Conservation (phyloP, 1,139 yeast species). For the Candida pseudocylindracea region DNA sequence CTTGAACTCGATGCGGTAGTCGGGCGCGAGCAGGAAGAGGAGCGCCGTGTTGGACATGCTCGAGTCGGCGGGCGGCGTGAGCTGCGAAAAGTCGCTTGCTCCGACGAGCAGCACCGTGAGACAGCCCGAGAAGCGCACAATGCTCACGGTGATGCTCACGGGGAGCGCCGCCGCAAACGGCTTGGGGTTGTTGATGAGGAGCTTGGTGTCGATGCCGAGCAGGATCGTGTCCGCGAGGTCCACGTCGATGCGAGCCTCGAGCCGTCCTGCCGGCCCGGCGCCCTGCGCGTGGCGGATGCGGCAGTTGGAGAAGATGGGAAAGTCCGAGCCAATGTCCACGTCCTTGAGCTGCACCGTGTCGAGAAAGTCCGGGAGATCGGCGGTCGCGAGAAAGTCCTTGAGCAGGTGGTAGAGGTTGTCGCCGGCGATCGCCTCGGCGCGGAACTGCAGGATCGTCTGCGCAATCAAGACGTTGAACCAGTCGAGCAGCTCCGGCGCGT, state of each 20-base stretch:
- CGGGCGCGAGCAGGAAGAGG: constrained; percentile 80
- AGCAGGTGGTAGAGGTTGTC: constrained; percentile 71
- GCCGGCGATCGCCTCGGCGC: constrained; percentile 66
- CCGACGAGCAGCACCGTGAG: constrained; percentile 57
- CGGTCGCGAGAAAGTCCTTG: constrained; percentile 25
- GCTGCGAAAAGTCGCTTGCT: constrained; percentile 12
- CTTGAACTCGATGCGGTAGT: constrained; percentile 69
- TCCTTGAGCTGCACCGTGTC: constrained; percentile 68
- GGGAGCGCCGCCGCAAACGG: constrained; percentile 75
- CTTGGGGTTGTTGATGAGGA: constrained; percentile 68
- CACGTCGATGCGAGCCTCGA: constrained; percentile 87
- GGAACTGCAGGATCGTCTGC: constrained; percentile 67
- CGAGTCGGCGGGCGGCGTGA: constrained; percentile 7
- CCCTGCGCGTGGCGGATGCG: constrained; percentile 33
- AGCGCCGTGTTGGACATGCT: constrained; percentile 35
- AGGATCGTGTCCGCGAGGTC: constrained; percentile 82
- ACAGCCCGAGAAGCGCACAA: constrained; percentile 86
- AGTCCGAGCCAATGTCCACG: constrained; percentile 84
- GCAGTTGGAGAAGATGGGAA: constrained; percentile 88
- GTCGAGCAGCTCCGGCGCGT: constrained; percentile 76
- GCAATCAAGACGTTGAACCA: constrained; percentile 95
- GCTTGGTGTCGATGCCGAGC: constrained; percentile 66
- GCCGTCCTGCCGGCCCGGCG: constrained; percentile 22
- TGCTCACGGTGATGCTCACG: constrained; percentile 61
- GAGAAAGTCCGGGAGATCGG: constrained; percentile 54